These are phyloP conservation scores for Zygosaccharomyces lentus DNA, from an alignment of 805 yeast species.

Conservation along the genomic window DNA sequence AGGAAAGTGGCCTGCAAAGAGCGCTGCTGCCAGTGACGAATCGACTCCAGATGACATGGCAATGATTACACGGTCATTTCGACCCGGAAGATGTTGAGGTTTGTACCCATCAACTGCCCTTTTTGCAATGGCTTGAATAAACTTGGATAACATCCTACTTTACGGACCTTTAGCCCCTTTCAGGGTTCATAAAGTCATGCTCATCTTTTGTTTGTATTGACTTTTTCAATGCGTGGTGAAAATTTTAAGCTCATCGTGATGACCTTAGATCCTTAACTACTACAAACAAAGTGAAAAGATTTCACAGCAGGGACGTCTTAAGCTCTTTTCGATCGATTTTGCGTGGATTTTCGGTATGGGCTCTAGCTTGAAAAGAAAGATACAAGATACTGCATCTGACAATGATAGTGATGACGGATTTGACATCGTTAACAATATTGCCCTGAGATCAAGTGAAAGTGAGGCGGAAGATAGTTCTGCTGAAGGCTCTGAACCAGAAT, in stretches of 20 bases:
- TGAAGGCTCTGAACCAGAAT: conserved; percentile 19
- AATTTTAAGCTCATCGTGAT: conserved; percentile 17
- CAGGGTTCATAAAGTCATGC: neutral
- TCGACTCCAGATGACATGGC: conserved; percentile 99
- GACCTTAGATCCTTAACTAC: conserved; percentile 6
- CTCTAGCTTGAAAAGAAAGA: conserved; percentile 10
- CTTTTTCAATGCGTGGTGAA: conserved; percentile 5
- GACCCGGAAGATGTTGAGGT: conserved; percentile 38
- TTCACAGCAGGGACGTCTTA: neutral
- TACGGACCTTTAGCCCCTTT: neutral
- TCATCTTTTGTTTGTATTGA: conserved; percentile 4
- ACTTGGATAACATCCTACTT: conserved; percentile 12
- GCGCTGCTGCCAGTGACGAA: conserved; percentile 80
- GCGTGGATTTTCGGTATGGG: conserved; percentile 3
- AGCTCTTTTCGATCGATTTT: neutral
- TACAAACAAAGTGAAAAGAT: neutral
- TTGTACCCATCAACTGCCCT: conserved; percentile 17
- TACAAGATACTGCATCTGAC: conserved; percentile 16
- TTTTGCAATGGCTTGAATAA: conserved; percentile 7
- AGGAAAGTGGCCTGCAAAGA: conserved; percentile 49
- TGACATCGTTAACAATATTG: conserved; percentile 62
- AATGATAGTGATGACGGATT: conserved; percentile 45
- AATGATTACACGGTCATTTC: conserved; percentile 60
- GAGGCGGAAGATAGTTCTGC: conserved; percentile 36
- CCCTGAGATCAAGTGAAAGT: conserved; percentile 40